phyloP scores from a whole-genome alignment of 331 rosid genomes.

The Malus hybrid region DNA sequence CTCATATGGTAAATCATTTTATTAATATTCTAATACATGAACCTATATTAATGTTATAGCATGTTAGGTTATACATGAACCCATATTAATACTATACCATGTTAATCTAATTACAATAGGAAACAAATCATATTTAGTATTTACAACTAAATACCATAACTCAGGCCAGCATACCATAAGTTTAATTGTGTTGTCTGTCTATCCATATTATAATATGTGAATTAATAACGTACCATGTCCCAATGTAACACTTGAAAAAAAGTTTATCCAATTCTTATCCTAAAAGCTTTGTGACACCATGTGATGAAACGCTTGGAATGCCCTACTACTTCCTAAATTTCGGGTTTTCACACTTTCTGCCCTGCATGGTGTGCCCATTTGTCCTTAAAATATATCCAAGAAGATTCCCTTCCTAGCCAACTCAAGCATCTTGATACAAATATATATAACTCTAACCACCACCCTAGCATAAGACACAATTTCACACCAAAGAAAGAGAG shows the following conservation, averaged over 20 bases:
- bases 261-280: too few species aligned
- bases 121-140: not conserved
- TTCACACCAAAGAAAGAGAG: not conserved
- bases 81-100: not conserved
- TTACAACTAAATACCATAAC: not conserved
- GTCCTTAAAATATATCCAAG: not conserved
- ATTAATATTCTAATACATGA: not conserved
- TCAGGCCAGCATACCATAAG: not conserved
- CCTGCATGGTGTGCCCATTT: not conserved
- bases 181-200: too few species aligned
- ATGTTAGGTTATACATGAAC: not conserved
- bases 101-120: not conserved
- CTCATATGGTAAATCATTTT: not conserved
- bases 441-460: slow-evolving; percentile 1
- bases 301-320: too few species aligned
- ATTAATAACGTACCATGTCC: not conserved
- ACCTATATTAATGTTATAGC: not conserved
- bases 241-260: too few species aligned
- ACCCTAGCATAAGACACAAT: not conserved
- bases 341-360: not conserved
- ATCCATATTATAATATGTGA: too few species aligned
- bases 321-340: not conserved
- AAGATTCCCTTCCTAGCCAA: slow-evolving; percentile 9
- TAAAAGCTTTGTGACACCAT: too few species aligned
- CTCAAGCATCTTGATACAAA: not conserved